Evolutionary conservation across 768 basidiomycete genomes (phyloP).

Genomic region (Dentipellis fragilis): DNA sequence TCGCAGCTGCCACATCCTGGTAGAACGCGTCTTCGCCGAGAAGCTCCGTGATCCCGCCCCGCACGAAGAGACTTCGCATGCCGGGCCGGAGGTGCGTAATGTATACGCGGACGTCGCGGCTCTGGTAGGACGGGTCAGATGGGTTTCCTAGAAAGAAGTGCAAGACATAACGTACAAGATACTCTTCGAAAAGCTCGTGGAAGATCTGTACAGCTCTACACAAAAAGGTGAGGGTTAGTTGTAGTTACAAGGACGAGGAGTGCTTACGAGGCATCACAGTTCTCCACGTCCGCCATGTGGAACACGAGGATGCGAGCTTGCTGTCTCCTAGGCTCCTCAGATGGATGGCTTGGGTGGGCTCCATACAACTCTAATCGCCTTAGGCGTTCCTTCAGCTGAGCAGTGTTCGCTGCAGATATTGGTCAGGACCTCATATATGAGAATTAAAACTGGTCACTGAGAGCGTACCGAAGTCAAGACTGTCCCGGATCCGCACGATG

Average conservation of each 20-base stretch:
- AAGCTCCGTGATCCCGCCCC: slow-evolving; percentile 32
- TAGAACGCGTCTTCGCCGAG: slow-evolving; percentile 36
- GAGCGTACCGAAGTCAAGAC: slow-evolving; percentile 75
- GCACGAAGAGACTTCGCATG: slow-evolving; percentile 29
- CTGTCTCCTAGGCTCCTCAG: slow-evolving; percentile 71
- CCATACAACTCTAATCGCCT: slow-evolving; percentile 88
- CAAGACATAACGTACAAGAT: slow-evolving; percentile 37
- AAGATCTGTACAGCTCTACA: slow-evolving; percentile 76
- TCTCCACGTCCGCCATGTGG: slow-evolving; percentile 88
- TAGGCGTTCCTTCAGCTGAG: slow-evolving; percentile 85
- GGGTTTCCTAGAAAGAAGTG: neutral
- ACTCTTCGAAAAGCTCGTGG: slow-evolving; percentile 67
- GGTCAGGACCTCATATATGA: slow-evolving; percentile 6
- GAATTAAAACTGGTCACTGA: slow-evolving; percentile 1
- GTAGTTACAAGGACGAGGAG: neutral
- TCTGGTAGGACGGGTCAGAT: slow-evolving; percentile 18
- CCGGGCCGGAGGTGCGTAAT: slow-evolving; percentile 33
- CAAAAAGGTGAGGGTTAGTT: slow-evolving; percentile 3
- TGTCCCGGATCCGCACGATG: slow-evolving; percentile 85
- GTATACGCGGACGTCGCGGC: slow-evolving; percentile 33
- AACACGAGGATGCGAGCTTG: slow-evolving; percentile 77
- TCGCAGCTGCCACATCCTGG: slow-evolving; percentile 33
- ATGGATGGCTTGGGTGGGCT: slow-evolving; percentile 69
- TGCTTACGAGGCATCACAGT: slow-evolving; percentile 82
- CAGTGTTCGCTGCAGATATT: slow-evolving; percentile 67